Evolutionary conservation across 768 basidiomycete species (phyloP).

Genomic region (Leccinum obscurum): DNA sequence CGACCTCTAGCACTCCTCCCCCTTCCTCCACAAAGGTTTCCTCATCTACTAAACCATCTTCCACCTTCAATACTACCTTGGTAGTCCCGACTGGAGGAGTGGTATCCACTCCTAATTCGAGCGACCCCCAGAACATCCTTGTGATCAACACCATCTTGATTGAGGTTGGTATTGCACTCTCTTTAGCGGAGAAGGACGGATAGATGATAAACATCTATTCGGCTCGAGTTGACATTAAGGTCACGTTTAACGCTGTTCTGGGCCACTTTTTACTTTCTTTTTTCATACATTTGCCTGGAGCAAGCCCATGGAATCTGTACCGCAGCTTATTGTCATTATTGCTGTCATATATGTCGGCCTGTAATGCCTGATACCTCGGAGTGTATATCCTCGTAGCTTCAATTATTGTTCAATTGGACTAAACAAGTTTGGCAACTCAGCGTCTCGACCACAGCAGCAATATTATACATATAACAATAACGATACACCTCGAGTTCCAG

Average conservation of each 20-base stretch:
- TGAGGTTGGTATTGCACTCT: slow-evolving; percentile 29
- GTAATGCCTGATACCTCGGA: slow-evolving; percentile 24
- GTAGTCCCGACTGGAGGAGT: slow-evolving; percentile 21
- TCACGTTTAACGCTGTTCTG: background rate
- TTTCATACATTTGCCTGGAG: slow-evolving; percentile 8
- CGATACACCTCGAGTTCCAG: background rate
- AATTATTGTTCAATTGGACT: background rate
- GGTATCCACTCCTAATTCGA: slow-evolving; percentile 34
- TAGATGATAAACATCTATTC: slow-evolving; percentile 3
- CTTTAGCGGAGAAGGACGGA: background rate
- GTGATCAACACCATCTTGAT: slow-evolving; percentile 38
- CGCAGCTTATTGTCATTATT: background rate
- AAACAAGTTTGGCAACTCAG: background rate
- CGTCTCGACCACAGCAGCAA: background rate
- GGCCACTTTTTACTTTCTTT: background rate
- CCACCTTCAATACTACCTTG: slow-evolving; percentile 26
- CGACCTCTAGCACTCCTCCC: slow-evolving; percentile 2
- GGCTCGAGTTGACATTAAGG: background rate
- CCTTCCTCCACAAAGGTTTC: slow-evolving; percentile 22
- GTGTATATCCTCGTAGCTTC: slow-evolving; percentile 7
- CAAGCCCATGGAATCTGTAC: slow-evolving; percentile 4
- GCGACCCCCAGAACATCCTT: slow-evolving; percentile 35
- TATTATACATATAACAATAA: background rate
- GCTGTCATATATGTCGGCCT: slow-evolving; percentile 12
- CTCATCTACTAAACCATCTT: slow-evolving; percentile 22